These are phyloP conservation scores for Ogataea zsoltii DNA, from an alignment of 805 yeast species.

Conservation along the genomic window DNA sequence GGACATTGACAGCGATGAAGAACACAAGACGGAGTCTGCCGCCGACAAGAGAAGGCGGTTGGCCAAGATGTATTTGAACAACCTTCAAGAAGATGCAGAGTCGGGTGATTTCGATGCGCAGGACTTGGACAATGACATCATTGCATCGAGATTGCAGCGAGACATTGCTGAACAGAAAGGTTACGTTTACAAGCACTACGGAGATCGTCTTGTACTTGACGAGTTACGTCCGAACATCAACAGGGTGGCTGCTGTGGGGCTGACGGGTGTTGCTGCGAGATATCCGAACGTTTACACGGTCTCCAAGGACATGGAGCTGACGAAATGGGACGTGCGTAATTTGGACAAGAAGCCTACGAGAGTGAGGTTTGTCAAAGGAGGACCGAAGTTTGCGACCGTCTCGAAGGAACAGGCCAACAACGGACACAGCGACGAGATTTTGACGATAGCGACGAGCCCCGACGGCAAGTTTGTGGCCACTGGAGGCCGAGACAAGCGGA, in stretches of 20 bases:
- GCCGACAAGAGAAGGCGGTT: conserved; percentile 93
- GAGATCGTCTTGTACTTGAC: conserved; percentile 46
- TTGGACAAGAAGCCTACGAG: conserved; percentile 61
- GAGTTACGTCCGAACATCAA: conserved; percentile 46
- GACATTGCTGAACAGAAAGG: conserved; percentile 94
- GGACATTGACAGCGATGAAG: conserved; percentile 67
- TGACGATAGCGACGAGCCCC: conserved; percentile 78
- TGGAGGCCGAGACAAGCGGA: conserved; percentile 82
- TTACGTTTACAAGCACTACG: conserved; percentile 68
- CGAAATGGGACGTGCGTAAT: conserved; percentile 74
- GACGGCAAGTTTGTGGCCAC: conserved; percentile 89
- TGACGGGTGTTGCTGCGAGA: conserved; percentile 56
- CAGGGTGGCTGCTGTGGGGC: conserved; percentile 60
- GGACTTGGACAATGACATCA: conserved; percentile 84
- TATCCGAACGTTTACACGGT: conserved; percentile 73
- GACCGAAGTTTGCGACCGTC: conserved; percentile 44
- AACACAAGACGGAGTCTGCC: conserved; percentile 71
- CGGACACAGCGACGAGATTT: conserved; percentile 77
- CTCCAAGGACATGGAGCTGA: conserved; percentile 76
- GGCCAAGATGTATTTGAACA: conserved; percentile 88
- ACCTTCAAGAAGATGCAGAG: conserved; percentile 60
- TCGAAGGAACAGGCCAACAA: conserved; percentile 53
- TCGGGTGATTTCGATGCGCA: conserved; percentile 76
- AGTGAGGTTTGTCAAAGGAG: conserved; percentile 66
- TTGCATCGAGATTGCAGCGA: conserved; percentile 73